Evolutionary conservation across 208 protist species (phyloP).

Genomic region (Trypanosoma scelopori): DNA sequence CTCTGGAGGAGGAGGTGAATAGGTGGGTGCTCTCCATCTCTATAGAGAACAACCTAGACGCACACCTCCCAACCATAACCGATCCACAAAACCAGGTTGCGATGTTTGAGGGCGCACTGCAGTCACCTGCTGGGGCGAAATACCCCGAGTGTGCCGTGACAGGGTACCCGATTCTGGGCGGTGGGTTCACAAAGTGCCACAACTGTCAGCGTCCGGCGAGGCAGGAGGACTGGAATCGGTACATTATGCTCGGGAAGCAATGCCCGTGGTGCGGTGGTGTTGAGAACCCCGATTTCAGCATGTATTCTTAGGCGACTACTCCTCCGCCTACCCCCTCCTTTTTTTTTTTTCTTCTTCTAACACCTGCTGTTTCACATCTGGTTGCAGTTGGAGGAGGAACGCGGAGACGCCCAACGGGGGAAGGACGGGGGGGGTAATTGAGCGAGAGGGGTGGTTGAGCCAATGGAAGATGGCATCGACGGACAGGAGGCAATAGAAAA

Average conservation of each 20-base stretch:
- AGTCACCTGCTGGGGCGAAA: constrained; percentile 61
- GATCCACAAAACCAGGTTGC: constrained; percentile 62
- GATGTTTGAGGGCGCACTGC: constrained; percentile 86
- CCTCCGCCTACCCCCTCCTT: too few species aligned
- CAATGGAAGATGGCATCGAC: too few species aligned
- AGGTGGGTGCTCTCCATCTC: constrained; percentile 92
- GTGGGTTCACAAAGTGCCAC: constrained; percentile 61
- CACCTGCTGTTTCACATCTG: too few species aligned
- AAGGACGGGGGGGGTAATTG: too few species aligned
- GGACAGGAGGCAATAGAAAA: too few species aligned
- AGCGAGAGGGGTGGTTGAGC: too few species aligned
- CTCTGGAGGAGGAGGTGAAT: constrained; percentile 78
- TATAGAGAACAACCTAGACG: constrained; percentile 75
- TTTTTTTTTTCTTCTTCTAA: too few species aligned
- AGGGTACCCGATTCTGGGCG: constrained; percentile 84
- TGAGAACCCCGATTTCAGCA: constrained; percentile 67
- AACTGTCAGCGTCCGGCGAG: constrained; percentile 80
- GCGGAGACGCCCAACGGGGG: too few species aligned
- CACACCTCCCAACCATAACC: constrained; percentile 52
- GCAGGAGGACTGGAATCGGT: constrained; percentile 92
- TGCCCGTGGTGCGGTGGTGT: constrained; percentile 89
- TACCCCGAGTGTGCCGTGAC: constrained; percentile 89
- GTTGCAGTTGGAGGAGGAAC: too few species aligned
- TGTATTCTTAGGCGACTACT: constrained; percentile 20
- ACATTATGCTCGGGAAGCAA: constrained; percentile 68